Base-by-base conservation (phyloP, 352 stramenopile species). In the Phytophthora aleatoria region DNA sequence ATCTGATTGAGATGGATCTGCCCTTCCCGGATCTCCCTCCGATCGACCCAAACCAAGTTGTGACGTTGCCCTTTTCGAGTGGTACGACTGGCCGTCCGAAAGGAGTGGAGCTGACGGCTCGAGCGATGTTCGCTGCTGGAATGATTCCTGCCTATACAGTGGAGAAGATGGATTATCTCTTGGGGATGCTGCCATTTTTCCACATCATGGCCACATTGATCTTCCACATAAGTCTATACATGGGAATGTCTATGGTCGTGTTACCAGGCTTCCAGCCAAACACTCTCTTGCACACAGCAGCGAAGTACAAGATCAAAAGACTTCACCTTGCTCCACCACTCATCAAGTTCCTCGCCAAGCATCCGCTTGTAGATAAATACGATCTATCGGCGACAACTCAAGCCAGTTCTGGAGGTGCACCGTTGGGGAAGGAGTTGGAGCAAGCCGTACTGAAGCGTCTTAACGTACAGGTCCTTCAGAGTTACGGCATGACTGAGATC, bases 161-260 rank as follows among this genome's bases (percentile, higher is more conserved):
- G 33, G 73, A 88, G 11, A 67, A 70, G 24, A 59, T 67, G 36
- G 28, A 71, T 15, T 64, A 70, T 61, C 27, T 67, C 5, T 41
- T 96, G 26, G 74, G 61, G 1, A 61, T 92, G 51, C 71, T 99
- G 11, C 94, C 95, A n/a, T 97, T 98, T 57, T 98, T 97, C 81
- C 95, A 99, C 65, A 98, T 99, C 53, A 98, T 98, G 73, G 92
- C 87, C 38, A 76, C 86, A 10, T 78, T 88, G 33, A 84, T 94
- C 24, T 70, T 96, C 41, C 73, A 98, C 43, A 84, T 93, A 55
- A 77, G 74, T 28, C 70, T 92, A 35, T 91, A 90, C 73, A 83
- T 87, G 69, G 90, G 89, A 13, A 68, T 83, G 39, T 81, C 83
- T 16, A 72, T 95, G 10, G 83, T 98, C 16, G 92, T 96, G 5